These are phyloP conservation scores for Lachnellula suecica DNA, from an alignment of 2,329 filamentous ascomycete genomes.

Conservation along the genomic window DNA sequence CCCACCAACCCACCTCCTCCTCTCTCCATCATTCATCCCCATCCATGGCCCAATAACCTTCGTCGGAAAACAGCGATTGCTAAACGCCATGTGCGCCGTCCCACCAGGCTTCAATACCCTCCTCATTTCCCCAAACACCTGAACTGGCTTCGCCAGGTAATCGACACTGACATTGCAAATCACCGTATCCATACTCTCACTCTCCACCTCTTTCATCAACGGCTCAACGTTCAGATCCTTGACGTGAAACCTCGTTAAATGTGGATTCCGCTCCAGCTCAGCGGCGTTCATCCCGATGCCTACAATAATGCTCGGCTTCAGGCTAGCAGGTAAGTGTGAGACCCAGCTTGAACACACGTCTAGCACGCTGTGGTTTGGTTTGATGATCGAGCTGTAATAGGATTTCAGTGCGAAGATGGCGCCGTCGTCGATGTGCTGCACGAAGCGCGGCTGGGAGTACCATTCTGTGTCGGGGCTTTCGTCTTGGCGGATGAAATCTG, in stretches of 20 bases:
- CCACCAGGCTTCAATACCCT: slow-evolving; percentile 41
- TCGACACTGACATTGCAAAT: slow-evolving; percentile 52
- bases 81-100: slow-evolving; percentile 48
- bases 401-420: slow-evolving; percentile 42
- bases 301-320: slow-evolving; percentile 34
- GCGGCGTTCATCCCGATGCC: slow-evolving; percentile 48
- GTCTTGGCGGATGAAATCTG: slow-evolving; percentile 21
- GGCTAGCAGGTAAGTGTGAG: slow-evolving; percentile 32
- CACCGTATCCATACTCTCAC: slow-evolving; percentile 39
- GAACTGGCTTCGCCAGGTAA: slow-evolving; percentile 46
- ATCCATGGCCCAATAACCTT: slow-evolving; percentile 51
- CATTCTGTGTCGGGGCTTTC: slow-evolving; percentile 22
- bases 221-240: slow-evolving; percentile 44
- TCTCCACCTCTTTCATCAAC: slow-evolving; percentile 18
- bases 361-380: slow-evolving; percentile 40
- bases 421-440: slow-evolving; percentile 52
- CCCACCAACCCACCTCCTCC: slow-evolving; percentile 49
- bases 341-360: slow-evolving; percentile 53
- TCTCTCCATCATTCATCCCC: slow-evolving; percentile 41
- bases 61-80: slow-evolving; percentile 52
- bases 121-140: slow-evolving; percentile 42
- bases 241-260: slow-evolving; percentile 34
- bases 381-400: slow-evolving; percentile 47
- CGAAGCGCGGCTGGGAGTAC: slow-evolving; percentile 43
- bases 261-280: slow-evolving; percentile 43